Evolutionary conservation across 345 rosid genomes (phyloP).

Genomic region (Microcos paniculata): DNA sequence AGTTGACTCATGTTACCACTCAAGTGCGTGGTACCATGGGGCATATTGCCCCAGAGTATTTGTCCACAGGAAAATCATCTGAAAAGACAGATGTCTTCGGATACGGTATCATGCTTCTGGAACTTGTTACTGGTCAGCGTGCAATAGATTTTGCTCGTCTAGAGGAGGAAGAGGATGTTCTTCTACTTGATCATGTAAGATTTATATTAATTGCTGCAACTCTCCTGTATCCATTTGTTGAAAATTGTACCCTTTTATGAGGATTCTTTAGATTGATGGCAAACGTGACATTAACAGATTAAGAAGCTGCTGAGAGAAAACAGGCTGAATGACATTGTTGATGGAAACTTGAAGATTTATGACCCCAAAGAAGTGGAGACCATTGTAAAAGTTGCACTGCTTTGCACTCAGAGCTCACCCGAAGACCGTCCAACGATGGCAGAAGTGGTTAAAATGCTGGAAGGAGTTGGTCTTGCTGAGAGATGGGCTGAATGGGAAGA

Average conservation of each 20-base stretch:
- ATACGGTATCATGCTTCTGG: conserved; percentile 85
- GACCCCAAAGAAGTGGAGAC: conserved; percentile 69
- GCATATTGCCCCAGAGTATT: conserved; percentile 90
- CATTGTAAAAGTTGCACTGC: conserved; percentile 71
- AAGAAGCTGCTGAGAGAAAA: conserved; percentile 71
- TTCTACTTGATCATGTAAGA: conserved; percentile 87
- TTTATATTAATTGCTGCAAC: background rate
- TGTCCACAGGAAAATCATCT: conserved; percentile 83
- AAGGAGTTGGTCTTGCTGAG: conserved; percentile 62
- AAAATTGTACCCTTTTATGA: background rate
- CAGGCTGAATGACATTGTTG: conserved; percentile 74
- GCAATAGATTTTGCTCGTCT: conserved; percentile 82
- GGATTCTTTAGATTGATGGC: background rate
- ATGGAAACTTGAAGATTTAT: conserved; percentile 49
- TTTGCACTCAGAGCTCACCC: conserved; percentile 76
- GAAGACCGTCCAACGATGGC: conserved; percentile 77
- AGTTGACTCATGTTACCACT: conserved; percentile 78
- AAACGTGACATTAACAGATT: conserved; percentile 40
- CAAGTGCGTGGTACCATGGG: conserved; percentile 94
- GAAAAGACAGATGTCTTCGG: conserved; percentile 93
- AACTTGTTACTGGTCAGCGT: conserved; percentile 88
- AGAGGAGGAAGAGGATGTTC: conserved; percentile 90
- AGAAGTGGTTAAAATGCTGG: conserved; percentile 76
- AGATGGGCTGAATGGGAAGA: conserved; percentile 82
- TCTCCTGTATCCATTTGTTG: background rate